A percentile compares a stretch with the other conserved stretches of the same genome.
Conservation (phyloP, 2,329 filamentous ascomycete genomes). For the Microdochium paspali region DNA sequence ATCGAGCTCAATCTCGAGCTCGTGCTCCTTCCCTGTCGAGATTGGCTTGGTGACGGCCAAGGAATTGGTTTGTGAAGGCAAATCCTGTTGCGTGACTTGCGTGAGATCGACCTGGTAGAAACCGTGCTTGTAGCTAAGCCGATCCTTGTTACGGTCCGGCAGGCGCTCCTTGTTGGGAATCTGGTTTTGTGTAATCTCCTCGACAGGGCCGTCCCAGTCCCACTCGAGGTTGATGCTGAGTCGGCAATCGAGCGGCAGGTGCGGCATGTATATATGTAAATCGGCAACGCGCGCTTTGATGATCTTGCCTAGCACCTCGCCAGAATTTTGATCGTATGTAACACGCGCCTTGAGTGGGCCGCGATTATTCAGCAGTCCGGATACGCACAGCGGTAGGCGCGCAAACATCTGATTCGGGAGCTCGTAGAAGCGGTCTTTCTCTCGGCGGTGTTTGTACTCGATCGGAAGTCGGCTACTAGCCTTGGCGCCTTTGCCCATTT, state of each 20-base stretch:
- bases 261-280: constrained; percentile 76
- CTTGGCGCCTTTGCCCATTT: constrained; percentile 40
- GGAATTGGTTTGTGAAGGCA: constrained; percentile 19
- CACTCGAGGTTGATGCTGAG: constrained; percentile 94
- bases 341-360: constrained; percentile 59
- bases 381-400: constrained; percentile 55
- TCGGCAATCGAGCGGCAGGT: constrained; percentile 74
- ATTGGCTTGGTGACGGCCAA: background rate
- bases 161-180: constrained; percentile 25
- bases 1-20: constrained; percentile 72
- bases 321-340: constrained; percentile 65
- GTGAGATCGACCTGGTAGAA: constrained; percentile 89
- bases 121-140: constrained; percentile 82
- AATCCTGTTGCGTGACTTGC: constrained; percentile 58
- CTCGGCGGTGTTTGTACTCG: constrained; percentile 71
- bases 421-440: constrained; percentile 77
- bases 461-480: constrained; percentile 49
- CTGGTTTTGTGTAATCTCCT: constrained; percentile 37
- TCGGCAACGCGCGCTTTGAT: constrained; percentile 86
- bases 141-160: constrained; percentile 72
- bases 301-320: constrained; percentile 67
- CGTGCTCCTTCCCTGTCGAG: constrained; percentile 55
- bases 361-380: constrained; percentile 47
- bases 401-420: constrained; percentile 51
- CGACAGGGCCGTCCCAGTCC: constrained; percentile 63